Conservation (phyloP, 192 early-diverging fungal species). For the Chytriomyces sp. region DNA sequence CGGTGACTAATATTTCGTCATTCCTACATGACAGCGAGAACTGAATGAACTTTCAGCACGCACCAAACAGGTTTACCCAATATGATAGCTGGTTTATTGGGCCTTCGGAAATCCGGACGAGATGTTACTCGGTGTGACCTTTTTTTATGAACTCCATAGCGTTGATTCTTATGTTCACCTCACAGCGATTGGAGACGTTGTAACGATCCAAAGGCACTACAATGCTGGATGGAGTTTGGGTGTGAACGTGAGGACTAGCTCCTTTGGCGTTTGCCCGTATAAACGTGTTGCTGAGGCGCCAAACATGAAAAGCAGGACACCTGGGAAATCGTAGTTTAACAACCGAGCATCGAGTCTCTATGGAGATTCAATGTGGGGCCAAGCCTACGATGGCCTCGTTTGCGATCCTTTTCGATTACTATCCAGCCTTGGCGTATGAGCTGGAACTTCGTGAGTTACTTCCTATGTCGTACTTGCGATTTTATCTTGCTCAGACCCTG, state of each 20-base stretch:
- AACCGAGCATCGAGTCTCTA: conserved; percentile 20
- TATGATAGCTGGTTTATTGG: background rate
- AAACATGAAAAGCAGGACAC: background rate
- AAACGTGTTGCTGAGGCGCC: conserved; percentile 9
- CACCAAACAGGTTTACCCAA: background rate
- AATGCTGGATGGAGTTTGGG: conserved; percentile 24
- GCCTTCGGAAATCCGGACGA: too few species aligned
- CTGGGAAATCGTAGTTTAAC: conserved; percentile 10
- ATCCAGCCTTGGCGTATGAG: background rate
- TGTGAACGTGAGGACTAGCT: background rate
- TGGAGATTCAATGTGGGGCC: background rate
- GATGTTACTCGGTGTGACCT: too few species aligned
- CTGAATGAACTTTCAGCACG: too few species aligned
- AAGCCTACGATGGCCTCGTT: background rate
- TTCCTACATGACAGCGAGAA: too few species aligned
- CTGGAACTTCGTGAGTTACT: background rate
- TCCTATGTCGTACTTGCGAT: background rate
- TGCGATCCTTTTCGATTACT: background rate
- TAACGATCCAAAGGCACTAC: background rate
- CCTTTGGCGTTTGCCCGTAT: background rate
- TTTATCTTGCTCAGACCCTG: background rate
- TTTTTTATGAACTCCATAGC: background rate
- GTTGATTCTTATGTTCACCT: background rate
- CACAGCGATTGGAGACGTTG: conserved; percentile 19
- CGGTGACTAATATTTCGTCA: too few species aligned